Base-by-base conservation (phyloP, 2,329 filamentous ascomycete species). In the Colletotrichum zoysiae region DNA sequence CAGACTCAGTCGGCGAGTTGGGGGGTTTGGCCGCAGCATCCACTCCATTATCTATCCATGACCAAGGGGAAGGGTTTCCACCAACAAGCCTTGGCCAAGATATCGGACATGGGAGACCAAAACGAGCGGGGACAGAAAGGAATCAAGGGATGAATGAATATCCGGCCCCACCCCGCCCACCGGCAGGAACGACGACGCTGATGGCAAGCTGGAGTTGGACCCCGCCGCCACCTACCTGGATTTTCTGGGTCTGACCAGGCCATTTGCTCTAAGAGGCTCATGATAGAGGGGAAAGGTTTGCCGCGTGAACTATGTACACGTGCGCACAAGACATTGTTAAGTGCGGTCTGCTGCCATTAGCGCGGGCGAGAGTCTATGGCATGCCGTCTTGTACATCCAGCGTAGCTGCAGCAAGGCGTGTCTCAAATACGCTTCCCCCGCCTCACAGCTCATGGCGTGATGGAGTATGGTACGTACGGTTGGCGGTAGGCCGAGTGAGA, bases 31-130 rank as follows among this genome's bases (percentile, higher is more conserved):
- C 44, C 59, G 59, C 59, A 71, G 69, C 57, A 65, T 50, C 42
- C 67, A 61, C 57, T 68, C 59, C 69, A 51, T 68, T 68, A 68
- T 63, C 65, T 68, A 68, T 63, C 65, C 69, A 51, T 59, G 53
- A 64, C 69, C 62, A 48, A 71, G 69, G 69, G 69, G 69, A 46
- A n/a, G 44, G 20, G 18, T 7, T 62, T 68, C 58, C 69, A 58
- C 51, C 58, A 62, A 63, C 44, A 68, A 58, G 40, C 51, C 51
- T 71, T 62, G 51, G 64, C 68, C 68, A 71, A 71, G 68, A 35
- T 35, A 38, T 58, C 53, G 33, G 42, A 62, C 64, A 67, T 46
- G 68, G 55, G 20, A 30, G 68, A 40, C 44, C 68, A 58, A 62
- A 71, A 63, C 68, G 51, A 71, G 53, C 68, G 58, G 51, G 64